Base-by-base conservation (phyloP, 805 yeast species). In the Kazachstania taianensis region DNA sequence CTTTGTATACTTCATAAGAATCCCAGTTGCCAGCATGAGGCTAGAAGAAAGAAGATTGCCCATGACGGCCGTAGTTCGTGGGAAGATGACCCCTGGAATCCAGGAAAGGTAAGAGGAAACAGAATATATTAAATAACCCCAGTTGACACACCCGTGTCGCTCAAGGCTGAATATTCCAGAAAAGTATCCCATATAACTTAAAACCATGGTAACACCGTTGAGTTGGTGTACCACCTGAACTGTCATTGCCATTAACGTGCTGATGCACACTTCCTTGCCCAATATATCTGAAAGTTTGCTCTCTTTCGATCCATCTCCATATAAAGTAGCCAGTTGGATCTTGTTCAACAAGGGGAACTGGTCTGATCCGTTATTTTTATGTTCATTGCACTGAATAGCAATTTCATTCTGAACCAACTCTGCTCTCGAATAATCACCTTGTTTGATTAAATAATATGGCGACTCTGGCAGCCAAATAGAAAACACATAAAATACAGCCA, bases 361-460 rank as follows among this genome's bases (percentile, higher is more conserved):
- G 4, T 22, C 12, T 4, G 8, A n/a, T n/a, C 8, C 8, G 24
- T 27, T 36, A 2, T 38, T 28, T 6, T 32, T 30, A 17, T 32
- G 29, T 8, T 38, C 32, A 33, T 43, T 33, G 42, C 42, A 26
- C 24, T 19, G 45, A 42, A 25, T 44, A 41, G 30, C 60, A 42
- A 49, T 66, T 51, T 39, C 65, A 50, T 39, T 64, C 57, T 32
- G 52, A 12, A 56, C 43, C 2, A 42, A 43, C 28, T 64, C 56
- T 10, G 71, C 69, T 32, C 60, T 55, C 2, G 38, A 37, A 66
- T 69, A 69, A 32, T 43, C 20, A 6, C 57, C 56, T 17, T 40
- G 45, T 4, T 43, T 15, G 0, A 68, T 68, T 29, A 71, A 60
- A 78, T 78, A 74, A 42, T 72, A 66, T 2, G 81, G 80, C 4